Conservation (phyloP, 2,329 filamentous ascomycete genomes). For the Pseudogymnoascus sp. region DNA sequence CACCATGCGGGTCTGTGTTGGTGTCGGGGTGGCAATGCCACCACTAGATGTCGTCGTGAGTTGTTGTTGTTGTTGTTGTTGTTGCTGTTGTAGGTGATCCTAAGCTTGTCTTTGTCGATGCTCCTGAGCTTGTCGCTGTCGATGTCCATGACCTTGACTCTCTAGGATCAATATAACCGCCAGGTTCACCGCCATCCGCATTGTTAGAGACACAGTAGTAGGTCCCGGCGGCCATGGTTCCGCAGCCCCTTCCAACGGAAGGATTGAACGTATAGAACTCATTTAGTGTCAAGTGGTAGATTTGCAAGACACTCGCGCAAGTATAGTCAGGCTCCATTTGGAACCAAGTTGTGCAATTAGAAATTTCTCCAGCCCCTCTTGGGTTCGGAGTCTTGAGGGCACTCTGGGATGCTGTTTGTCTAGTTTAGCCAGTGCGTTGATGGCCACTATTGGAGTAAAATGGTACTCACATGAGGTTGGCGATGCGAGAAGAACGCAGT, state of each 20-base stretch:
- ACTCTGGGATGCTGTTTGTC: not conserved
- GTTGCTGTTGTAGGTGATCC: not conserved
- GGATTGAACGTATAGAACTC: not conserved
- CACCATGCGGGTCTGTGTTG: constrained; percentile 13
- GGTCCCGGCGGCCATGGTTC: not conserved
- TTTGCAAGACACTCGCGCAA: not conserved
- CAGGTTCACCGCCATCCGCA: not conserved
- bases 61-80: not conserved
- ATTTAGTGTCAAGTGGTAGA: not conserved
- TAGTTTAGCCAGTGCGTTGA: not conserved
- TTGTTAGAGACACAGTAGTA: not conserved
- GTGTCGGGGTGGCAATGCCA: constrained; percentile 14
- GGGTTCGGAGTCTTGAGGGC: not conserved
- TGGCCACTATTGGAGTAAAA: not conserved
- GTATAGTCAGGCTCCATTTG: not conserved
- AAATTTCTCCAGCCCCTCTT: not conserved
- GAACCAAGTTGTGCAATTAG: not conserved
- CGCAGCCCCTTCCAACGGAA: not conserved
- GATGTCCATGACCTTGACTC: not conserved
- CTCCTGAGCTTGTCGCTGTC: not conserved
- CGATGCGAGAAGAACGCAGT: not conserved
- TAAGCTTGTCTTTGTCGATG: not conserved
- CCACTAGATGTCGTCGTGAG: not conserved
- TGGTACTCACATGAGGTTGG: not conserved
- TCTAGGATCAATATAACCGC: not conserved